Evolutionary conservation across 257 asterid genomes (phyloP), one percentile per base, ranked within the genome.

Genomic region (Solanum tarijense): DNA sequence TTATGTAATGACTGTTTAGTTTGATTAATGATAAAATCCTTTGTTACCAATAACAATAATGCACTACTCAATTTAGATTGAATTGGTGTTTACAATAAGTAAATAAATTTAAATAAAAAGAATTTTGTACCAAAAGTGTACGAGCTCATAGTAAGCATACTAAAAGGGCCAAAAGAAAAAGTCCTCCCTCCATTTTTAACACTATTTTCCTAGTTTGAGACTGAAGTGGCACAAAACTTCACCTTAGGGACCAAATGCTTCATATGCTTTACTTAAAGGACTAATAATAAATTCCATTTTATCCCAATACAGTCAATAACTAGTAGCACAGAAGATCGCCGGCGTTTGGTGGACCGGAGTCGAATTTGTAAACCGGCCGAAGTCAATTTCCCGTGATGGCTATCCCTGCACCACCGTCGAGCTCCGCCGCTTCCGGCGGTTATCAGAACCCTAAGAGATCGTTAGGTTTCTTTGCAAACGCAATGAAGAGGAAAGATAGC

Each of bases 401-500:
- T 36, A 75, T 91, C 86, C 41, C 94, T 32, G 55, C 89, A 76
- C 90, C 95, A 12, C 90, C 92, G 32, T 52, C 98, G 29, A 66
- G 85, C 35, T 71, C 89, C 87, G 29, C 86, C 38, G n/a, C 90
- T 9, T 35, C 91, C 18, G 89, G 88, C 87, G 89, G 92, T 78
- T 88, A 87, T 36, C 91, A 34, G 73, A 91, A 86, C 90, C 90
- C 91, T 12, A 90, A 31, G 2, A 91, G 84, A 52, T 36, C 93
- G 6, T 90, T 89, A 0, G 93, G 98, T 9, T 89, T 96, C 21
- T 1, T 94, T n/a, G 91, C 83, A 25, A 94, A 89, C 90, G 98
- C 93, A 0, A 86, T 88, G 91, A 94, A 93, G 83, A 83, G 93
- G 21, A 96, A 95, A 35, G 90, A 91, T 4, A 90, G 92, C 88